Conservation (phyloP, 352 stramenopile genomes). For the Peronospora belbahrii region DNA sequence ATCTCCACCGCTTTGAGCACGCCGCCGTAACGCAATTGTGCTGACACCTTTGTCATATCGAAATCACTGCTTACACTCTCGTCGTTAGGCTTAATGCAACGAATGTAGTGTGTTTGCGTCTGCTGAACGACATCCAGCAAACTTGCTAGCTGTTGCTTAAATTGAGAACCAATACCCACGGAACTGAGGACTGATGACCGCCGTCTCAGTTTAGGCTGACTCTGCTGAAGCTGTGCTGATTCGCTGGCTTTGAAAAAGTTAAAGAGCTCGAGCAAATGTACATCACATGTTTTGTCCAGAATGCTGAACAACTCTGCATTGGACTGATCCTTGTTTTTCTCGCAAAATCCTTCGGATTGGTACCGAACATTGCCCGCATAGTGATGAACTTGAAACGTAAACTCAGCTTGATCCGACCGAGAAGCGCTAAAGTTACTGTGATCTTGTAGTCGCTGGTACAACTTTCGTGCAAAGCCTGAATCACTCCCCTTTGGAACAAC, state of each 20-base stretch:
- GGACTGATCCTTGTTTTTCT: conserved; percentile 86
- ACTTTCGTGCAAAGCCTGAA: conserved; percentile 58
- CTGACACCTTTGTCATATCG: conserved; percentile 62
- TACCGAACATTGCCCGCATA: conserved; percentile 79
- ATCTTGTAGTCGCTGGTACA: conserved; percentile 61
- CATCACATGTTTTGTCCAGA: conserved; percentile 53
- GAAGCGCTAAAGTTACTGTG: conserved; percentile 54
- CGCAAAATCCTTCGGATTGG: conserved; percentile 65
- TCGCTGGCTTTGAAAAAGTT: conserved; percentile 63
- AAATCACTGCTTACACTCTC: conserved; percentile 88
- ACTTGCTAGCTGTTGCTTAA: conserved; percentile 88
- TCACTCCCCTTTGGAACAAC: conserved; percentile 76
- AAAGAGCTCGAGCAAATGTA: conserved; percentile 53
- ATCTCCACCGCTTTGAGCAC: conserved; percentile 83
- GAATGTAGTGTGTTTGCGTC: conserved; percentile 96
- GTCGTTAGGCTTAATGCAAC: conserved; percentile 98
- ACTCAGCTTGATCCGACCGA: conserved; percentile 58
- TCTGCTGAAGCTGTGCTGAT: conserved; percentile 21
- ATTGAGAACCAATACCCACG: conserved; percentile 86
- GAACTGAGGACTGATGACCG: conserved; percentile 64
- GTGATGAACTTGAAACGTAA: conserved; percentile 71
- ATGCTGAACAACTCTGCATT: conserved; percentile 67
- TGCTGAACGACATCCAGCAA: conserved; percentile 91
- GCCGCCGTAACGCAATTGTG: conserved; percentile 74
- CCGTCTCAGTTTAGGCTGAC: conserved; percentile 40